Evolutionary conservation across 1,139 yeast species (phyloP), one percentile per base, ranked within the genome.

Genomic region (Geotrichum restrictum): DNA sequence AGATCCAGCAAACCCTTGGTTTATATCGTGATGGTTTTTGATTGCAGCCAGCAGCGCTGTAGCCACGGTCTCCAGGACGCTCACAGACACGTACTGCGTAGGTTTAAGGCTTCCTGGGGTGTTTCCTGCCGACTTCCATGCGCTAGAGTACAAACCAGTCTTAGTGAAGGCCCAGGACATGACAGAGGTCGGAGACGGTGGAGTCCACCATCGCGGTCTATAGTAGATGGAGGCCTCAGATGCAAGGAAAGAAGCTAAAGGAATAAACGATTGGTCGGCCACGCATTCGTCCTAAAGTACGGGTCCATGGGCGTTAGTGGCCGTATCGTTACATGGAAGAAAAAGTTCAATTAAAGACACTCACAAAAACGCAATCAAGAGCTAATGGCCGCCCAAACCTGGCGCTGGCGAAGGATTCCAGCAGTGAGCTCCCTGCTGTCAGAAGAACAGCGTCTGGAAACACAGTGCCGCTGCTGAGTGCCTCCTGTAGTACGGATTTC

Each of bases 401-500:
- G 5, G 66, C 59, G 37, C 63, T 68, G 8, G 58, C 55, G n/a
- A 69, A 60, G 8, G 51, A 53, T 2, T 60, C 60, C 27, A 67
- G 40, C n/a, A 70, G 62, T 31, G 57, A 57, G 10, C 63, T 61
- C 7, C 63, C 64, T 10, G 69, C 64, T 24, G 59, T 56, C 11
- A 69, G 51, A 51, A 60, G 57, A 6, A 58, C 54, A 11, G 45
- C 29, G 50, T 64, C 61, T 14, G 53, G 60, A 44, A 60, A 66
- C 19, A 48, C 44, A n/a, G n/a, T n/a, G 24, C 64, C 62, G 6
- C 54, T 48, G 10, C 59, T 53, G 10, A 67, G 53, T 36, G 68
- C 61, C 33, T 64, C 63, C 21, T 57, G 44, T 13, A 77, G 62
- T 2, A 71, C 66, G 2, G 62, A 57, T 47, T 66, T 68, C 94